Base-by-base conservation (phyloP, 495 filamentous ascomycete genomes). In the Penicillium alfredii region DNA sequence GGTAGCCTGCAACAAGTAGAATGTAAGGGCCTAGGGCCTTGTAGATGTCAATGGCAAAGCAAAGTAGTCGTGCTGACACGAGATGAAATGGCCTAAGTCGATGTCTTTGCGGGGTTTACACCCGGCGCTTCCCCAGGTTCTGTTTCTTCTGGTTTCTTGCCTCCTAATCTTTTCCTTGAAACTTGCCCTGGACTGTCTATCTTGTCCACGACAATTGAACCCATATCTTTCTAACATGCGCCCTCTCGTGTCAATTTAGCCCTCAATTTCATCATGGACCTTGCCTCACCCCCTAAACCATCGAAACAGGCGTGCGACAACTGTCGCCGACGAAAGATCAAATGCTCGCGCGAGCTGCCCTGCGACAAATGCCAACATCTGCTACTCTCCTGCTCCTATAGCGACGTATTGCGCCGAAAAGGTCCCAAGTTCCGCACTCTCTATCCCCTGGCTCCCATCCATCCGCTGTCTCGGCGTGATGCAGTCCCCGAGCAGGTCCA, bases 311-410 rank as follows among this genome's bases (percentile, higher is more conserved):
- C 66, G 33, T 69, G 66, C 37, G 66, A 69, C 33, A 68, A 68
- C 33, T 69, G 66, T 45, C 60, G 66, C 17, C 55, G 62, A 4
- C 62, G 66, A 25, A 69, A 69, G 33, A 66, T 69, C 38, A 69
- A 64, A 53, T 69, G 66, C 38, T 60, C 59, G 9, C 57, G 63
- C 39, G 60, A 64, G 29, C 45, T 61, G 0, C 66, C 66, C 2
- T 69, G 66, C 43, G 66, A 69, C 32, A 69, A 68, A 44, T 69
- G 66, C 11, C 56, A 64, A 31, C 60, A 60, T 1, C 50, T 69
- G n/a, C 50, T 69, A 9, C 49, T 69, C 14, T 68, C 63, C 17
- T 69, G 66, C 44, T 68, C 63, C 14, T 69, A 69, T 38, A 66
- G 62, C 33, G 63, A 68, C 29, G 53, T 68, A 0, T 47, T 69